Base-by-base conservation (phyloP, 805 yeast species). In the Soucietia sequanensis region DNA sequence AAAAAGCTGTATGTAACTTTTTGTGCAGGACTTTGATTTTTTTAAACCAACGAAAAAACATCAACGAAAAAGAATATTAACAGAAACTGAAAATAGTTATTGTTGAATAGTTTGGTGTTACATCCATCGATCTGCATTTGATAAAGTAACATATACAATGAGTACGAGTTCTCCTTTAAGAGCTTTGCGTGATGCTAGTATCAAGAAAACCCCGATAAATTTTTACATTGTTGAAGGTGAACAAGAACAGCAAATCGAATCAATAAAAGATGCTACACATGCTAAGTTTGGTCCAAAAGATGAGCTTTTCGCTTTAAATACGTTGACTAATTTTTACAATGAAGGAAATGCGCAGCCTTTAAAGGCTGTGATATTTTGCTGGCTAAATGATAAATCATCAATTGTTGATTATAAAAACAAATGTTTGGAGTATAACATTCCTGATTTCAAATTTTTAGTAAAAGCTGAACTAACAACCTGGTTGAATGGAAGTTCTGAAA, bases 381-480 rank as follows among this genome's bases (percentile, higher is more conserved):
- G 95, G 93, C 44, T 80, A 18, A 79, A 80, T 43, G 79, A 75
- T 39, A 86, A 84, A 35, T 70, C 84, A 18, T 75, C 81, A 25
- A 82, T 89, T 29, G 82, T 96, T 9, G 95, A 87, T 35, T 90
- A 91, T 56, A 75, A 88, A 40, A 73, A 80, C 8, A 80, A 76
- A 24, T 86, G 96, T 44, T 82, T 78, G 48, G 73, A 71, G 32
- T 64, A 73, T 25, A 72, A 76, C 3, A 71, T 91, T 22, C 70
- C 78, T 2, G 86, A 86, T 43, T 75, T 91, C 54, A 80, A 86
- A 38, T 90, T 91, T 53, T 61, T 86, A 54, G 95, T 88, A 49
- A 80, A 95, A 60, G 81, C 88, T 6, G 96, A 91, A 54, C 71
- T 91, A 41, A 71, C 83, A 35, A 75, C 86, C 20, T 90, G 93